Percentiles rank a stretch among this genome's conserved stretches.
Conservation (phyloP, 352 stramenopile genomes). For the Pythium aristosporum region DNA sequence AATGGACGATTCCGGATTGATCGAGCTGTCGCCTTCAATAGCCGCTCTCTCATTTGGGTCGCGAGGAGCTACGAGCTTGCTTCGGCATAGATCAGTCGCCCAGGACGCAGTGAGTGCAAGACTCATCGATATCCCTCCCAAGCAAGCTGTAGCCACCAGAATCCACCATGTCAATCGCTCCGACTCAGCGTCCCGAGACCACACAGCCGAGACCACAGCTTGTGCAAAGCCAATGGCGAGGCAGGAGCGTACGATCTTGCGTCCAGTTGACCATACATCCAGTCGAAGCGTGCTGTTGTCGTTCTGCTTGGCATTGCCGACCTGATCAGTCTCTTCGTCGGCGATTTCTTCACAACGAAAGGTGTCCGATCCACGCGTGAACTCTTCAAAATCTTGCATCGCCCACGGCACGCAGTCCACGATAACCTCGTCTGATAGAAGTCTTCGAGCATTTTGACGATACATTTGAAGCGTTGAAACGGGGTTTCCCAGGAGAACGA, state of each 20-base stretch:
- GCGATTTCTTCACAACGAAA: neutral
- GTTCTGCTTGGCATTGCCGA: neutral
- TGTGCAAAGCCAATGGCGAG: conserved; percentile 16
- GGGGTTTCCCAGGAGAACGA: conserved; percentile 9
- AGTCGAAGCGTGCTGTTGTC: neutral
- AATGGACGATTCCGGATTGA: neutral
- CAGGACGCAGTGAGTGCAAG: neutral
- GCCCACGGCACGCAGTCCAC: conserved; percentile 9
- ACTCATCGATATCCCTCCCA: neutral
- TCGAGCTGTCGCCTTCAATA: neutral
- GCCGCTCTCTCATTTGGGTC: neutral
- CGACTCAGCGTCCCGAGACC: conserved; percentile 5
- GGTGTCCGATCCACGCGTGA: neutral
- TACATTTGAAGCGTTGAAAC: conserved; percentile 2
- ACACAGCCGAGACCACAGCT: conserved; percentile 4
- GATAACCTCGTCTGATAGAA: conserved; percentile 2
- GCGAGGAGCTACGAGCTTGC: neutral
- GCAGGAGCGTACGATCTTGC: conserved; percentile 1
- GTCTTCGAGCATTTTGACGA: neutral
- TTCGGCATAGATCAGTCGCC: neutral
- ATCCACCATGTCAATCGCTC: conserved; percentile 11
- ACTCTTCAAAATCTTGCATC: conserved; percentile 3
- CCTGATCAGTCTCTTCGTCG: neutral
- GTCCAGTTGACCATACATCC: neutral
- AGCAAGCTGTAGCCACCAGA: neutral